Conservation (phyloP, 345 rosid genomes). For the Euphorbia pulcherrima region DNA sequence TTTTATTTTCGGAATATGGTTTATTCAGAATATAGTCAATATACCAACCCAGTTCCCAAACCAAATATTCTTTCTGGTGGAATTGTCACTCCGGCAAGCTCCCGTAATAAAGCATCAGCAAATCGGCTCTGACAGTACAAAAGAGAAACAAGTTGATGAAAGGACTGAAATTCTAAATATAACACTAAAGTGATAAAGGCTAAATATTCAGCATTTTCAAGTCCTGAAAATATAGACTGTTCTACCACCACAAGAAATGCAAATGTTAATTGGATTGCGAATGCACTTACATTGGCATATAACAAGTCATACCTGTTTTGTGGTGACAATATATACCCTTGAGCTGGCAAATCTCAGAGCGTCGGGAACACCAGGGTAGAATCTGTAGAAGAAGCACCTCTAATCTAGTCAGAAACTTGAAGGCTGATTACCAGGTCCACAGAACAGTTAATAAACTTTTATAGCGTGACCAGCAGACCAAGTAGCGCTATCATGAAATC, state of each 20-base stretch:
- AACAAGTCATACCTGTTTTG: conserved; percentile 59
- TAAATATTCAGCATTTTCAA: neutral
- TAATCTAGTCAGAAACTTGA: conserved; percentile 3
- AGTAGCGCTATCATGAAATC: neutral
- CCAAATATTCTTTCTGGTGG: conserved; percentile 73
- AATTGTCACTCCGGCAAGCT: conserved; percentile 70
- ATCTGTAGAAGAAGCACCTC: conserved; percentile 40
- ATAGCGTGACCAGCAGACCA: neutral
- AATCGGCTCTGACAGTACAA: conserved; percentile 54
- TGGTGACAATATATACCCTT: conserved; percentile 68
- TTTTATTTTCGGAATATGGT: neutral
- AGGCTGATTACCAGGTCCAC: neutral
- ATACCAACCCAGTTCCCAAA: conserved; percentile 77
- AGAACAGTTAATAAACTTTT: neutral
- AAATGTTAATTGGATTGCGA: neutral
- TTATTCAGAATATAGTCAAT: too few species aligned
- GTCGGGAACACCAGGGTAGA: conserved; percentile 87
- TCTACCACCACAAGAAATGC: neutral
- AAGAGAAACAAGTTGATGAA: neutral
- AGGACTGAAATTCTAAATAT: neutral
- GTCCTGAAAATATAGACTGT: neutral
- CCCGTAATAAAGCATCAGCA: conserved; percentile 66
- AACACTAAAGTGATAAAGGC: neutral
- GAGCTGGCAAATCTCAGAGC: conserved; percentile 83
- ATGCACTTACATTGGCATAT: conserved; percentile 1